Evolutionary conservation across 306 rosid genomes (phyloP), one percentile per base, ranked within the genome.

Genomic region (Rubus idaeus): DNA sequence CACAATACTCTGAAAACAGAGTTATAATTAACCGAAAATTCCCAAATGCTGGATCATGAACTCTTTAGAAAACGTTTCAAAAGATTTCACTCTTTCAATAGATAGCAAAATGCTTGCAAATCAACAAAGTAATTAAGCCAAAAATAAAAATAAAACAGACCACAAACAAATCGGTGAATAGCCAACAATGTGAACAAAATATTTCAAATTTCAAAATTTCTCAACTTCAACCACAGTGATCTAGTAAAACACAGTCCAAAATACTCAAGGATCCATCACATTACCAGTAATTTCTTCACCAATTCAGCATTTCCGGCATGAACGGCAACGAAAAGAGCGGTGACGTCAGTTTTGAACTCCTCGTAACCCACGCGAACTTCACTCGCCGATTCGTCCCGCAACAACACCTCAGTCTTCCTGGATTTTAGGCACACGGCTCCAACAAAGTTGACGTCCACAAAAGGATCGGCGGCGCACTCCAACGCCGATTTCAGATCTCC

Each of bases 311-410:
- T 88, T 57, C 93, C 97, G 10, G 86, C 35, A 26, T 94, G 97
- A 57, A 92, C 98, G 18, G 98, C 98, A 74, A 89, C 90, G 78
- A 94, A 90, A 46, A 94, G 89, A 23, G 98, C 89, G 51, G 98
- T 85, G 68, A 94, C 96, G 62, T 94, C 98, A 53, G 95, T 80
- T 73, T 83, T 88, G 82, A 89, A 87, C 85, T 94, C 98, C 81
- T 80, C 87, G 79, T 84, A 86, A 73, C 81, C 84, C 0, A 94
- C 67, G 41, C 88, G 85, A 53, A 92, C 93, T 41, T 86, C 87
- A 68, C 79, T 87, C 46, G 93, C 70, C 62, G 93, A 86, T 81
- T 94, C 97, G 8, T 84, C 85, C 37, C 62, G 50, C 5, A 87
- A 57, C 4, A 89, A 55, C 53, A 92, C 66, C 80, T 94, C 92